phyloP scores from a whole-genome alignment of 2,329 filamentous ascomycete genomes.

The Botrytis hyacinthi region DNA sequence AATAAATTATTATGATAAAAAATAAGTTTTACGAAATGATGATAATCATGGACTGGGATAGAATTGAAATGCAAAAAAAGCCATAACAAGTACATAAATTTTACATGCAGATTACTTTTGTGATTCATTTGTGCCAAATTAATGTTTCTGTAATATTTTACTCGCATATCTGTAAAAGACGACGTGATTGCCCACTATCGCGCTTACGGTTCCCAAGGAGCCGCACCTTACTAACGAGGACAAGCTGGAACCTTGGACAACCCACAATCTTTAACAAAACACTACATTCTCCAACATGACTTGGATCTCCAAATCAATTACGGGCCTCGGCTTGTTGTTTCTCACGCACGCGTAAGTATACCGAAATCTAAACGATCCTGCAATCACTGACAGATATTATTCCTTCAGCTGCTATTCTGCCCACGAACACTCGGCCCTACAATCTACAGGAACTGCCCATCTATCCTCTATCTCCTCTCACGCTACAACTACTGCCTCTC shows the following conservation, averaged over 20 bases:
- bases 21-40: constrained; percentile 29
- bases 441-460: constrained; percentile 54
- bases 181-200: constrained; percentile 10
- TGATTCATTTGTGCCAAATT: constrained; percentile 9
- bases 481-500: constrained; percentile 44
- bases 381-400: constrained; percentile 4
- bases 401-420: constrained; percentile 86
- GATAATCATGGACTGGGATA: constrained; percentile 35
- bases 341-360: constrained; percentile 78
- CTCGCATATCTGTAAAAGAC: not conserved
- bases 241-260: constrained; percentile 9
- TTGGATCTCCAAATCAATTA: constrained; percentile 68
- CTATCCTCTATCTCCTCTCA: constrained; percentile 47
- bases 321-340: constrained; percentile 72
- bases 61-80: constrained; percentile 33
- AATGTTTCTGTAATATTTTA: not conserved
- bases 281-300: constrained; percentile 53
- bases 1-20: constrained; percentile 18
- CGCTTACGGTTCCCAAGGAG: constrained; percentile 19
- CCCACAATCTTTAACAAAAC: not conserved
- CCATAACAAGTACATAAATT: constrained; percentile 21
- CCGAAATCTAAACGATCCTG: constrained; percentile 5
- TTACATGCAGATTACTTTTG: not conserved
- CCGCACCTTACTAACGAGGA: constrained; percentile 15
- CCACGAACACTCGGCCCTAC: constrained; percentile 81